phyloP scores from a whole-genome alignment of 345 rosid species.

The Sonneratia caseolaris region DNA sequence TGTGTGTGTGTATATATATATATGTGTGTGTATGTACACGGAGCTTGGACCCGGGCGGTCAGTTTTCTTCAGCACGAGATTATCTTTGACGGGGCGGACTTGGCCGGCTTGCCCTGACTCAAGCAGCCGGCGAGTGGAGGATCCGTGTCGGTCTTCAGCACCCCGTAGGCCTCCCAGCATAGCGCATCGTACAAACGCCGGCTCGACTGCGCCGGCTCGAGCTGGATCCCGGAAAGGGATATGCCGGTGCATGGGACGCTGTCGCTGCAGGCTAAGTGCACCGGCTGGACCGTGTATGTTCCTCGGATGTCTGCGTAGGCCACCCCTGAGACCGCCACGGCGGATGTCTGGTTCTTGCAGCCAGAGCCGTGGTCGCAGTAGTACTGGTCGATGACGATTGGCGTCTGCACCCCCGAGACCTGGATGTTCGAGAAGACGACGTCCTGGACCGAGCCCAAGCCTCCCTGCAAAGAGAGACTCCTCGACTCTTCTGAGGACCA shows the following conservation, averaged over 20 bases:
- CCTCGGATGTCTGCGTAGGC: conserved; percentile 56
- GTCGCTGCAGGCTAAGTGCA: conserved; percentile 73
- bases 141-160: conserved; percentile 35
- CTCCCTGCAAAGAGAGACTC: conserved; percentile 41
- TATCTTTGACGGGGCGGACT: conserved; percentile 11
- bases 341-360: conserved; percentile 60
- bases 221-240: conserved; percentile 42
- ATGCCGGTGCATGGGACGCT: conserved; percentile 58
- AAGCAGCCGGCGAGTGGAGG: conserved; percentile 52
- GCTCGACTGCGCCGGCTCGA: conserved; percentile 31
- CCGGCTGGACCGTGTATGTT: conserved; percentile 55
- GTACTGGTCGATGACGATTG: conserved; percentile 80
- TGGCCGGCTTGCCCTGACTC: conserved; percentile 28
- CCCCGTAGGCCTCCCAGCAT: conserved; percentile 68
- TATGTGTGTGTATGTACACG: background rate
- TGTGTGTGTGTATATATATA: no score
- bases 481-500: background rate
- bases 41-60: background rate
- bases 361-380: conserved; percentile 42
- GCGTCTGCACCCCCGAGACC: conserved; percentile 49
- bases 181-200: conserved; percentile 31
- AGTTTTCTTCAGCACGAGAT: conserved; percentile 23
- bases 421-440: conserved; percentile 69
- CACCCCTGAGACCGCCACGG: conserved; percentile 59
- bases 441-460: conserved; percentile 63